A percentile compares a stretch with the other conserved stretches of the same genome.
These are phyloP conservation scores for Auxenochlorella protothecoides DNA, from an alignment of 139 green algal species.

Conservation along the genomic window DNA sequence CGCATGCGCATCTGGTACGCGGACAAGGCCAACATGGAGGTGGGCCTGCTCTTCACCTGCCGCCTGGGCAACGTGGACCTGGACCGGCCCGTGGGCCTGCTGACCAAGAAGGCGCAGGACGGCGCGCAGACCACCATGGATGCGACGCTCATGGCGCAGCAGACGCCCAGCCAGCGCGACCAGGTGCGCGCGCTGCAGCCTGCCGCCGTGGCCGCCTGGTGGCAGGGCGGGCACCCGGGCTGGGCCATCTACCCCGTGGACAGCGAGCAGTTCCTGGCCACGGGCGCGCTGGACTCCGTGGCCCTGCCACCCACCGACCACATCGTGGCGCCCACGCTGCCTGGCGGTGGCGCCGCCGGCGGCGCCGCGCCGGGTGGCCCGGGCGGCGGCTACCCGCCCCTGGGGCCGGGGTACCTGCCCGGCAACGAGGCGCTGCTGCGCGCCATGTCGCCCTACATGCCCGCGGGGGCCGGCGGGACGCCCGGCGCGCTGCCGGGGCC, in stretches of 20 bases:
- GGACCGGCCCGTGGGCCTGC: slow-evolving; percentile 60
- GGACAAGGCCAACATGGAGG: slow-evolving; percentile 47
- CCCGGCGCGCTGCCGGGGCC: neutral
- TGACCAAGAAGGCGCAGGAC: slow-evolving; percentile 45
- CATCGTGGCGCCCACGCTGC: neutral
- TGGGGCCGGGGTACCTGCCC: neutral
- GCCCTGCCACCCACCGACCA: slow-evolving; percentile 10
- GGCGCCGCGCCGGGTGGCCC: neutral
- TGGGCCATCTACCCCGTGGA: slow-evolving; percentile 77
- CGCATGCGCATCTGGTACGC: slow-evolving; percentile 65
- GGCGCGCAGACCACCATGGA: slow-evolving; percentile 53
- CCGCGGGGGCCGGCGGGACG: neutral
- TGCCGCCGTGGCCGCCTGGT: slow-evolving; percentile 53
- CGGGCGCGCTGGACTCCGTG: slow-evolving; percentile 26
- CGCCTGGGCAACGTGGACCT: slow-evolving; percentile 65
- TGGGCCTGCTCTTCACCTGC: slow-evolving; percentile 74
- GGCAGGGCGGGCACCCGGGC: slow-evolving; percentile 59
- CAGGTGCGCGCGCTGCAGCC: slow-evolving; percentile 32
- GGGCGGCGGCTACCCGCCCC: neutral
- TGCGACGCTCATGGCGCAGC: slow-evolving; percentile 54
- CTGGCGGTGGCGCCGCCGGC: neutral
- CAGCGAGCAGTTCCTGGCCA: slow-evolving; percentile 54
- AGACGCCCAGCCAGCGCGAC: slow-evolving; percentile 60
- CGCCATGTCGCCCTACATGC: slow-evolving; percentile 1
- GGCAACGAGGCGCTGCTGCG: slow-evolving; percentile 3